Conservation (phyloP, 2,329 filamentous ascomycete genomes). For the Pyrenochaeta sp. region DNA sequence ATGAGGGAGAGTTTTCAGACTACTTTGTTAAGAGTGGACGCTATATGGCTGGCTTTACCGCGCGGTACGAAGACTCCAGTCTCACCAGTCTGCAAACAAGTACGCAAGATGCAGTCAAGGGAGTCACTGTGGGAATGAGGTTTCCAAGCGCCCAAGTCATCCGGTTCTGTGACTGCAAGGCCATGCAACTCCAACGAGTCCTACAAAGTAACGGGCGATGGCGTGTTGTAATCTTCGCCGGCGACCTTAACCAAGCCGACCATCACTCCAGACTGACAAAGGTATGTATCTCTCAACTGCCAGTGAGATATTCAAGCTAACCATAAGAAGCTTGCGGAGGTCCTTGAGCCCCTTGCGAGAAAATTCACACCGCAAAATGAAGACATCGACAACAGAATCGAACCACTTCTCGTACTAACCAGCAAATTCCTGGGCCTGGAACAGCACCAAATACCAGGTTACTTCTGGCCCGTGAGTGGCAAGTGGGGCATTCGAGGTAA, state of each 20-base stretch:
- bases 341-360: conserved; percentile 41
- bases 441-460: conserved; percentile 62
- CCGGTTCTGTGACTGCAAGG: conserved; percentile 66
- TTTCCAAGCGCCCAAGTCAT: conserved; percentile 66
- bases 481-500: conserved; percentile 64
- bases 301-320: neutral
- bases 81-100: conserved; percentile 54
- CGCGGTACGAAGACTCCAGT: conserved; percentile 61
- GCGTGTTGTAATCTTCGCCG: conserved; percentile 61
- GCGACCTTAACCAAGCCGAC: conserved; percentile 49
- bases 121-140: conserved; percentile 57
- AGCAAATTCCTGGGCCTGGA: conserved; percentile 60
- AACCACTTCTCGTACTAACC: conserved; percentile 63
- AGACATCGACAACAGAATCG: conserved; percentile 65
- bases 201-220: conserved; percentile 63
- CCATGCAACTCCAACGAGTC: conserved; percentile 60
- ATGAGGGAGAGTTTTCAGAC: conserved; percentile 61
- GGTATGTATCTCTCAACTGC: conserved; percentile 37
- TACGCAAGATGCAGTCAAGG: conserved; percentile 47
- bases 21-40: conserved; percentile 66
- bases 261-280: conserved; percentile 44
- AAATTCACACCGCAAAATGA: conserved; percentile 53
- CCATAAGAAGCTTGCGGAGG: conserved; percentile 22
- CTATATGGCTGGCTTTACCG: conserved; percentile 69
- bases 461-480: conserved; percentile 66